phyloP scores from a whole-genome alignment of 163 green algal genomes.

The Coccomyxa subellipsoidea region DNA sequence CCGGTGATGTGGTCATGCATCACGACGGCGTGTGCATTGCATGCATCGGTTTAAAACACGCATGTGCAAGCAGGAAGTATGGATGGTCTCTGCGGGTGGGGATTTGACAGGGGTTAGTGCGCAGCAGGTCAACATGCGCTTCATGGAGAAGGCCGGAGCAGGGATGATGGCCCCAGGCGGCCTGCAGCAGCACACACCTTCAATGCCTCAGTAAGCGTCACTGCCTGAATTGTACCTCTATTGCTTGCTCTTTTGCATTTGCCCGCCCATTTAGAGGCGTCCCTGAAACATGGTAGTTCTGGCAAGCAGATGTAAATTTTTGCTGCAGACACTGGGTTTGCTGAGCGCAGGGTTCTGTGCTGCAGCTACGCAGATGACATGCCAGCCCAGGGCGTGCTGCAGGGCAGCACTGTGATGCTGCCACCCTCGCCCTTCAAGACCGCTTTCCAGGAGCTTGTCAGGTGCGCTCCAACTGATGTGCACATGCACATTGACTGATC shows the following conservation, averaged over 20 bases:
- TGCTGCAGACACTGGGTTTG: background rate
- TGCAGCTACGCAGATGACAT: background rate
- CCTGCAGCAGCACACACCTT: background rate
- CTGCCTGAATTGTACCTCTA: too few species aligned
- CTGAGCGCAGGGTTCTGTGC: background rate
- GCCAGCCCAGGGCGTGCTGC: background rate
- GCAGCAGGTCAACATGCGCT: conserved; percentile 1
- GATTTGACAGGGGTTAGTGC: background rate
- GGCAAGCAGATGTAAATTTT: background rate
- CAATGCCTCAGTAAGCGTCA: background rate
- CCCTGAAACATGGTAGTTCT: background rate
- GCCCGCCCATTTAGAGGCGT: background rate
- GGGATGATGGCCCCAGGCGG: background rate
- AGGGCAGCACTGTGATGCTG: background rate
- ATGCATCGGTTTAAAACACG: background rate
- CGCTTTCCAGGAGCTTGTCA: background rate
- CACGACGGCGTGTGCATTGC: background rate
- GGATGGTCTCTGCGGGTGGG: background rate
- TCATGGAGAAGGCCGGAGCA: background rate
- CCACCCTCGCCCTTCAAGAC: background rate
- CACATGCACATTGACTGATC: background rate
- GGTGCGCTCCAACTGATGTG: background rate
- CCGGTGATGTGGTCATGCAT: background rate
- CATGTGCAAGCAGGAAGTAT: too few species aligned
- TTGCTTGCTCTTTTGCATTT: too few species aligned